Conservation (phyloP, 805 yeast species). For the Sugiyamaella qingdaonensis region DNA sequence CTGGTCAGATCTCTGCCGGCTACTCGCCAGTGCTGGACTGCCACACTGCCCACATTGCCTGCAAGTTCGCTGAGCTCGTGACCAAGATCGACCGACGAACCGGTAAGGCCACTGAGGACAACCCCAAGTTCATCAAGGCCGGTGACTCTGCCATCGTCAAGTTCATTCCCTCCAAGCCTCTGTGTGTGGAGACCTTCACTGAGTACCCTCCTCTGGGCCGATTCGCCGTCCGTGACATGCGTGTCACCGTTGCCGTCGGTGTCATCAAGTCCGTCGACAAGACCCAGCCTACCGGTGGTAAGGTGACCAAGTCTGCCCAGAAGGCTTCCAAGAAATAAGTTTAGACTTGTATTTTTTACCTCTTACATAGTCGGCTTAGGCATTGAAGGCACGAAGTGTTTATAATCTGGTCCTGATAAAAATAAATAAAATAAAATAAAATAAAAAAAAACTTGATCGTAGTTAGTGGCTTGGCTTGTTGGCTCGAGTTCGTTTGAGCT, state of each 20-base stretch:
- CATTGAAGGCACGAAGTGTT: conserved; percentile 1
- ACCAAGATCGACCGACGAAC: conserved; percentile 90
- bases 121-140: conserved; percentile 90
- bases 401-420: not conserved
- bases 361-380: not conserved
- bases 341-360: not conserved
- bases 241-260: conserved; percentile 99
- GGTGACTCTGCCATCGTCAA: conserved; percentile 95
- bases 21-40: conserved; percentile 87
- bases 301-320: conserved; percentile 95
- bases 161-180: conserved; percentile 83
- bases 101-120: conserved; percentile 84
- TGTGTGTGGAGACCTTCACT: conserved; percentile 91
- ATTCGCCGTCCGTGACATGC: conserved; percentile 99
- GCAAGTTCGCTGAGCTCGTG: conserved; percentile 73
- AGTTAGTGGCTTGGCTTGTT: too few relatives aligned
- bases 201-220: conserved; percentile 98
- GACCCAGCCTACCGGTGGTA: conserved; percentile 76
- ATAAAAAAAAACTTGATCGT: too few relatives aligned
- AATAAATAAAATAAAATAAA: not conserved
- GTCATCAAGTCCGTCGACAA: conserved; percentile 94
- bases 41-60: conserved; percentile 92
- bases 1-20: conserved; percentile 88
- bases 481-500: not conserved
- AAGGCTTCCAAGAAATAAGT: conserved; percentile 73